phyloP scores from a whole-genome alignment of 176 grass and related monocot species.

The Pontederia crassipes region DNA sequence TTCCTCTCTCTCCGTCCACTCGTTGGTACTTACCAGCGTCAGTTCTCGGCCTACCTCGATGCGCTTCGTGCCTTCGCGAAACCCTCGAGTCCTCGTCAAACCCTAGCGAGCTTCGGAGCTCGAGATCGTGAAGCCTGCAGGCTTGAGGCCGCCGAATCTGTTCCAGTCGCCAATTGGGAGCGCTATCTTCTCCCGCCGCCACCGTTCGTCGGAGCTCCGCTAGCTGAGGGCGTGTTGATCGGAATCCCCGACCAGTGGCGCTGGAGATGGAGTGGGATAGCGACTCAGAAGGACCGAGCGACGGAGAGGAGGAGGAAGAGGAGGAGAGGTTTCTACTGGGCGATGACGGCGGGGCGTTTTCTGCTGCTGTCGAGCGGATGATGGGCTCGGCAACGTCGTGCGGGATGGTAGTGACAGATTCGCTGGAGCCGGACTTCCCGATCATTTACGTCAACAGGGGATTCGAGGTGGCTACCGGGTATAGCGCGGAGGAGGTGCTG shows the following conservation, averaged over 20 bases:
- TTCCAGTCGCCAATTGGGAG: no score
- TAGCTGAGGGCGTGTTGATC: not conserved
- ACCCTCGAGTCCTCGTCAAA: no score
- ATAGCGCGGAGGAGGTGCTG: constrained; percentile 91
- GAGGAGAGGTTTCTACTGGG: constrained; percentile 3
- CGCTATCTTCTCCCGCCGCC: no score
- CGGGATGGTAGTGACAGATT: constrained; percentile 77
- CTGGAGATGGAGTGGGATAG: constrained; percentile 34
- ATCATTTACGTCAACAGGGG: constrained; percentile 96
- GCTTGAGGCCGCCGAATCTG: no score
- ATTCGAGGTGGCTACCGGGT: constrained; percentile 79
- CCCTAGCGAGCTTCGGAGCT: no score
- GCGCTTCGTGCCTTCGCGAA: no score
- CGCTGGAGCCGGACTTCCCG: constrained; percentile 79
- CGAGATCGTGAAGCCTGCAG: no score
- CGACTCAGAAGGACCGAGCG: not conserved
- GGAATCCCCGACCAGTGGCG: not conserved
- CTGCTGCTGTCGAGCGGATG: constrained; percentile 66
- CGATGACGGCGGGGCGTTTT: constrained; percentile 22
- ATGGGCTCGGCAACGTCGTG: constrained; percentile 35
- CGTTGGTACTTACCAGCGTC: no score
- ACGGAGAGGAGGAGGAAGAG: constrained; percentile 4
- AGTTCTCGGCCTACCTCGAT: no score
- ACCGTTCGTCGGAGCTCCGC: no score
- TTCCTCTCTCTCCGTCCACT: no score